Percentiles rank a stretch among this genome's conserved stretches.
Evolutionary conservation across 169 alveolate species (phyloP).

Genomic region (Plasmodium blacklocki): DNA sequence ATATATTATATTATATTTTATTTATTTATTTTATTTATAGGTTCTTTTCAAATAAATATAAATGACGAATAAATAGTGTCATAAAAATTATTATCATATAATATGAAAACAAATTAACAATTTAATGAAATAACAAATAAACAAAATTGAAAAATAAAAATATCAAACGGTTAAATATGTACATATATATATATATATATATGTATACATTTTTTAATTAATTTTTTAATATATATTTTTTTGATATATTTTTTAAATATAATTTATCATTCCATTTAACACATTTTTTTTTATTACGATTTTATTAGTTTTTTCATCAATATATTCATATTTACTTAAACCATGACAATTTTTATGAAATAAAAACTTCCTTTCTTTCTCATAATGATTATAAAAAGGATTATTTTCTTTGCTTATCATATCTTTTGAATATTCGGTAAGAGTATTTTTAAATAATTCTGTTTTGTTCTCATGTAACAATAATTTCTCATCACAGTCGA

Average conservation of each 20-base stretch:
- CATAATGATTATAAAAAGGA: too few species aligned
- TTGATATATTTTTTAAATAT: too few species aligned
- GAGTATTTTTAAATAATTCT: background rate
- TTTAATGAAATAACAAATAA: background rate
- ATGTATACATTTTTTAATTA: background rate
- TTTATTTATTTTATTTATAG: conserved; percentile 5
- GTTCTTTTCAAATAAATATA: conserved; percentile 67
- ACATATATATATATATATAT: background rate
- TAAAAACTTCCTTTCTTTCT: background rate
- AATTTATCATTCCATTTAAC: background rate
- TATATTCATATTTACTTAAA: conserved; percentile 42
- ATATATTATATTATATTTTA: background rate
- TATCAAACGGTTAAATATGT: background rate
- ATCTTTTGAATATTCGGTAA: background rate
- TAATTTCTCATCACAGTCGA: conserved; percentile 22
- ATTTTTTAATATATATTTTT: background rate
- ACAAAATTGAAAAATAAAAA: background rate
- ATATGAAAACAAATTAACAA: background rate
- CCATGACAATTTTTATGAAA: conserved; percentile 60
- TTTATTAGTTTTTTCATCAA: conserved; percentile 42
- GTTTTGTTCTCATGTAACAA: conserved; percentile 16
- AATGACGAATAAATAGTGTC: conserved; percentile 5
- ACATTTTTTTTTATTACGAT: conserved; percentile 24
- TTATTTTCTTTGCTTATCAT: background rate
- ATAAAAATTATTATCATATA: background rate